Evolutionary conservation across 441 rosid genomes (phyloP).

Genomic region (Mallotus repandus): DNA sequence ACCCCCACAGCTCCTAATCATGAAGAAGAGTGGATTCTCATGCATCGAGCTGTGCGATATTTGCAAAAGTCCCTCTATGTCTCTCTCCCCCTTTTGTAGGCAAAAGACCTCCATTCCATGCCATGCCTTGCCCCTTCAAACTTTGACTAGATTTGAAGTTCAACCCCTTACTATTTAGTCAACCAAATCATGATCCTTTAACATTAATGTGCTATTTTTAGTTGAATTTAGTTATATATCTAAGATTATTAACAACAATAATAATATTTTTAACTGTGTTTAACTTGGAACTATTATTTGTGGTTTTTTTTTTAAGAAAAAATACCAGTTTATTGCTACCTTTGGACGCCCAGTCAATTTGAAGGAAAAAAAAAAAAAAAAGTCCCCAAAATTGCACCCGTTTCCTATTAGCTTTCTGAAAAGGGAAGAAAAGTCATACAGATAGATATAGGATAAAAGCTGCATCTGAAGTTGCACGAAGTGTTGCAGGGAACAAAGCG

Average conservation of each 20-base stretch:
- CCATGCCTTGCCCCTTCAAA: not conserved
- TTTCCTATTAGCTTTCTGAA: constrained; percentile 21
- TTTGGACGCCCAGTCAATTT: not conserved
- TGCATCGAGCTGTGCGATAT: constrained; percentile 42
- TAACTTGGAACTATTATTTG: not conserved
- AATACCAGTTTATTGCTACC: not conserved
- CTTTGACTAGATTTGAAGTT: not conserved
- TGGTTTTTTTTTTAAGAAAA: not conserved
- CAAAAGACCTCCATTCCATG: not conserved
- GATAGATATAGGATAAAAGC: constrained; percentile 31
- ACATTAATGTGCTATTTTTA: not conserved
- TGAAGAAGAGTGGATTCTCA: constrained; percentile 35
- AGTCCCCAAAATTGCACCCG: constrained; percentile 33
- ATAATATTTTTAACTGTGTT: too few relatives aligned
- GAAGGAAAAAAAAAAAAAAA: not conserved
- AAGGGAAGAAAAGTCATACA: constrained; percentile 26
- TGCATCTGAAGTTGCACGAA: constrained; percentile 30
- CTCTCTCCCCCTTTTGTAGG: not conserved
- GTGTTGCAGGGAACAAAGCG: constrained; percentile 29
- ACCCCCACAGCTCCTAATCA: constrained; percentile 34
- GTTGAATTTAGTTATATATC: too few relatives aligned
- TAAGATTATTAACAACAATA: too few relatives aligned
- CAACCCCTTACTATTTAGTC: not conserved
- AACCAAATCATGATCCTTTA: constrained; percentile 1
- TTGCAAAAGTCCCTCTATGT: constrained; percentile 3